Evolutionary conservation across 345 rosid species (phyloP).

Genomic region (Salix arbutifolia): DNA sequence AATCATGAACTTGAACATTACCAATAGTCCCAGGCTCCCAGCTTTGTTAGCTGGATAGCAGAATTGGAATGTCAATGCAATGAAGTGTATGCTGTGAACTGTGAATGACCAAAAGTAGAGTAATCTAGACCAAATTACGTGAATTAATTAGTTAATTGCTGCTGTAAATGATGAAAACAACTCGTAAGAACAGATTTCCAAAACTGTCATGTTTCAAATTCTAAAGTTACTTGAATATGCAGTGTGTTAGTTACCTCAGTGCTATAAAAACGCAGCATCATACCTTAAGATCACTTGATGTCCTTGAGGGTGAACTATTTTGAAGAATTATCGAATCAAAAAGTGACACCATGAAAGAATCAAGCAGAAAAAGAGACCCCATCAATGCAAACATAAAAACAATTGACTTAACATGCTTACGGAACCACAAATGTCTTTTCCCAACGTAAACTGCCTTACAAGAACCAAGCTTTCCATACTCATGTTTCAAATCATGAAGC

Average conservation of each 20-base stretch:
- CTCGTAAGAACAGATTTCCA: neutral
- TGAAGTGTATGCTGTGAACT: neutral
- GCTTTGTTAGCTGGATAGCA: too few species aligned
- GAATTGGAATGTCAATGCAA: neutral
- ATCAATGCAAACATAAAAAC: constrained; percentile 41
- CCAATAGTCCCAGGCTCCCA: neutral
- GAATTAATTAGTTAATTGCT: neutral
- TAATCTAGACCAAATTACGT: neutral
- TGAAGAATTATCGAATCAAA: constrained; percentile 43
- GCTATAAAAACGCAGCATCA: constrained; percentile 6
- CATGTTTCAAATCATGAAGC: constrained; percentile 46
- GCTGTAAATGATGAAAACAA: neutral
- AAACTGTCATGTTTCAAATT: neutral
- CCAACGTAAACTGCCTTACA: constrained; percentile 44
- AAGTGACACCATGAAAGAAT: constrained; percentile 59
- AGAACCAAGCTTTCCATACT: constrained; percentile 41
- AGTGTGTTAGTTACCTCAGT: neutral
- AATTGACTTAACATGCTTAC: constrained; percentile 41
- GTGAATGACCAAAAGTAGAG: neutral
- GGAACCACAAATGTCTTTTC: constrained; percentile 57
- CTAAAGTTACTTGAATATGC: neutral
- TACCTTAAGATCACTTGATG: constrained; percentile 45
- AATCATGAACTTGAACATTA: neutral
- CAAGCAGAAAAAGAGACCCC: constrained; percentile 54
- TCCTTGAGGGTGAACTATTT: constrained; percentile 35